Evolutionary conservation across 192 early-diverging fungal species (phyloP), one percentile per base, ranked within the genome.

Genomic region (Oehlia diaphana): DNA sequence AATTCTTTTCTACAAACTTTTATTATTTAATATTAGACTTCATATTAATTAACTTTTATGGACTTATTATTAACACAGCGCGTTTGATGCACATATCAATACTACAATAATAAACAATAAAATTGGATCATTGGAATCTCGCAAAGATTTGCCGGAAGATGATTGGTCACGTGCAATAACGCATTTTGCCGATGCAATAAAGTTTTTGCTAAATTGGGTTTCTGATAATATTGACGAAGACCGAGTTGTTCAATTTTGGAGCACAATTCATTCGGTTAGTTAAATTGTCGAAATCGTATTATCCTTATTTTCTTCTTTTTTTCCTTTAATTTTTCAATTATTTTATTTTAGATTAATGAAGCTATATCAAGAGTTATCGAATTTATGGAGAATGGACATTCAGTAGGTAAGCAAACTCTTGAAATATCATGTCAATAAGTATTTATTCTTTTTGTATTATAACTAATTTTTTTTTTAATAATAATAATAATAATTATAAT

Each of bases 191-290:
- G 75, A 77, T n/a, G 47, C 58, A 10, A 50, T 77, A 16, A 77
- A 65, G 14, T 65, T 77, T 44, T 39, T 77, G 44, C 6, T 37
- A 9, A 77, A 77, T 65, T 35, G 31, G 7, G 75, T 66, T 7
- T 77, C 75, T 8, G 61, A 63, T 61, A 26, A 26, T 28, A 77
- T 77, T 31, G 23, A 49, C 47, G 39, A 77, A 28, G 75, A 77
- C 16, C n/a, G 35, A n/a, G 42, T 77, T 26, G 58, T 77, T 65
- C 63, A 66, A 66, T 77, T 77, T 77, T 77, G 75, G 75, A 65
- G 63, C 7, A 77, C 37, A 6, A 65, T 77, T n/a, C 26, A 66
- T 77, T 63, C 75, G 63, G 75, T 77, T 37, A 23, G 74, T 75
- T n/a, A n/a, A 37, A 39, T 35, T 50, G 42, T 12, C 44, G 5